A percentile compares a stretch with the other conserved stretches of the same genome.
These are phyloP conservation scores for Lichtheimia corymbifera DNA, from an alignment of 371 early-diverging fungal species.

Conservation along the genomic window DNA sequence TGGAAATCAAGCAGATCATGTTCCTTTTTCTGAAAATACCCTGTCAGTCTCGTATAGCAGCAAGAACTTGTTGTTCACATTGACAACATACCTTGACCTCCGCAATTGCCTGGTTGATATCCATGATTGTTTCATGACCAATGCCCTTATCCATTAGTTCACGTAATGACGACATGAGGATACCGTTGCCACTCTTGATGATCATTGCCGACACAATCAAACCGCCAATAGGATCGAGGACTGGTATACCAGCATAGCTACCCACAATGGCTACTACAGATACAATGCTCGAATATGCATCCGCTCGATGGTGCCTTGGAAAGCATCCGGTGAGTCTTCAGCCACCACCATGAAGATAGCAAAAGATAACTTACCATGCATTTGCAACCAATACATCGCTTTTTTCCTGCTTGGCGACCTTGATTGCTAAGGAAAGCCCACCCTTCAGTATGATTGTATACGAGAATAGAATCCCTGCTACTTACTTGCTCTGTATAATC, in stretches of 20 bases:
- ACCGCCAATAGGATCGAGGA: slow-evolving; percentile 70
- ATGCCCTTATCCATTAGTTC: slow-evolving; percentile 53
- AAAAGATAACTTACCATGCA: slow-evolving; percentile 50
- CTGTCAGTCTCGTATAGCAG: background rate
- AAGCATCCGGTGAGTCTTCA: too few species aligned
- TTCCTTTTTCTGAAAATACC: slow-evolving; percentile 22
- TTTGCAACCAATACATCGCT: slow-evolving; percentile 73
- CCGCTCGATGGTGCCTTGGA: slow-evolving; percentile 70
- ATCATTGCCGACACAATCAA: slow-evolving; percentile 63
- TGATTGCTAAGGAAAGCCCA: slow-evolving; percentile 42
- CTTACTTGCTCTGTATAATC: slow-evolving; percentile 63
- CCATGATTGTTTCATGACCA: slow-evolving; percentile 1
- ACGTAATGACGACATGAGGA: slow-evolving; percentile 41
- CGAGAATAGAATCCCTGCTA: background rate
- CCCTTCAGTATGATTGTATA: too few species aligned
- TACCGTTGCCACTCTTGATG: slow-evolving; percentile 54
- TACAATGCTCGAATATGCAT: slow-evolving; percentile 67
- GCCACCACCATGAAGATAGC: too few species aligned
- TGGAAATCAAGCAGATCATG: slow-evolving; percentile 38
- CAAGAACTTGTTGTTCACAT: background rate
- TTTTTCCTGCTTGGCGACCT: slow-evolving; percentile 58
- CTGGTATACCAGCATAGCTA: slow-evolving; percentile 61
- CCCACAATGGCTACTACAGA: slow-evolving; percentile 66
- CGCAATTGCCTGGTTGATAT: slow-evolving; percentile 7
- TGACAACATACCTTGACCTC: slow-evolving; percentile 30